Evolutionary conservation across 805 yeast species (phyloP).

Genomic region (Monosporozyma aerobia): DNA sequence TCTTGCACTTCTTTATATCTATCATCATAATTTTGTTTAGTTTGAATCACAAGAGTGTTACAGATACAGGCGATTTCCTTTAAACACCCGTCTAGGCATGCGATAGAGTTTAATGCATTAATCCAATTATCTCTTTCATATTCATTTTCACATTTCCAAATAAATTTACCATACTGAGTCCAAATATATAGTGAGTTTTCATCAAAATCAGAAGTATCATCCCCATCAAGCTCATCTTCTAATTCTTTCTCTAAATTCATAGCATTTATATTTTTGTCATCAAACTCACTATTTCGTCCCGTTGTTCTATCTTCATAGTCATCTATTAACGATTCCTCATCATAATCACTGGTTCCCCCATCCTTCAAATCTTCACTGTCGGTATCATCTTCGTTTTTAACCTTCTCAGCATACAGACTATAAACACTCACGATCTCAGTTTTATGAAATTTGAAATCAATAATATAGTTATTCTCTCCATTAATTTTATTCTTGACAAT

Average conservation of each 20-base stretch:
- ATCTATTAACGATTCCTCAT: not conserved
- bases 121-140: conserved; percentile 54
- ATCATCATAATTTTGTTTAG: conserved; percentile 24
- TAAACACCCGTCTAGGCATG: conserved; percentile 20
- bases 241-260: not conserved
- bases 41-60: conserved; percentile 22
- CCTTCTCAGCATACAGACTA: conserved; percentile 6
- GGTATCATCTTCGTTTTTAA: not conserved
- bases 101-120: conserved; percentile 30
- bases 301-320: not conserved
- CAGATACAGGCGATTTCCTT: conserved; percentile 20
- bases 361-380: not conserved
- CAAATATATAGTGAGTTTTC: conserved; percentile 1
- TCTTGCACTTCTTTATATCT: conserved; percentile 30
- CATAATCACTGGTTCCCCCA: not conserved
- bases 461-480: conserved; percentile 23
- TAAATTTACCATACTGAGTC: conserved; percentile 19
- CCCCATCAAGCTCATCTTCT: not conserved
- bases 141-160: conserved; percentile 35
- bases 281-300: not conserved
- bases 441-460: conserved; percentile 21
- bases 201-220: not conserved
- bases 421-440: conserved; percentile 4
- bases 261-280: not conserved
- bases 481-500: conserved; percentile 15